Percentiles rank a stretch among this genome's conserved stretches.
Evolutionary conservation across 2,329 filamentous ascomycete species (phyloP).

Genomic region (Ophiostoma tasmaniense): DNA sequence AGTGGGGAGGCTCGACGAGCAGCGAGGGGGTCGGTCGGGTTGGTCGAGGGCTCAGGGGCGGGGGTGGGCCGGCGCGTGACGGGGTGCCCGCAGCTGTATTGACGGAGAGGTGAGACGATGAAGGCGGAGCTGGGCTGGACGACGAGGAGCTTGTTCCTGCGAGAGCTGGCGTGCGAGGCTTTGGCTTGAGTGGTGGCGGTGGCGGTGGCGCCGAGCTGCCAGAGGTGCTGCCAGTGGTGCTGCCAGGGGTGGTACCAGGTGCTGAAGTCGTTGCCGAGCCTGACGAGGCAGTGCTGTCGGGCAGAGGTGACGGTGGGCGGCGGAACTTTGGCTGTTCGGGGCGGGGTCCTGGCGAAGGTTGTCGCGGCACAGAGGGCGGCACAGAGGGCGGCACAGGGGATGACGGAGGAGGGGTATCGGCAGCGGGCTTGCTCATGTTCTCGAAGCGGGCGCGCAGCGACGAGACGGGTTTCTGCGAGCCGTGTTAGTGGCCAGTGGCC

Average conservation of each 20-base stretch:
- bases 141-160: not conserved
- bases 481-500: not conserved
- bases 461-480: slow-evolving; percentile 64
- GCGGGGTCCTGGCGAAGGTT: slow-evolving; percentile 19
- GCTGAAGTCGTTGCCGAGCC: not conserved
- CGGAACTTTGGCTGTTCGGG: slow-evolving; percentile 32
- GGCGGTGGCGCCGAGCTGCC: slow-evolving; percentile 20
- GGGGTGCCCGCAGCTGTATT: slow-evolving; percentile 10
- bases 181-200: slow-evolving; percentile 30
- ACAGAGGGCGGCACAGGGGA: slow-evolving; percentile 12
- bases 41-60: slow-evolving; percentile 38
- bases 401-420: slow-evolving; percentile 21
- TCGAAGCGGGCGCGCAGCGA: slow-evolving; percentile 75
- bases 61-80: slow-evolving; percentile 39
- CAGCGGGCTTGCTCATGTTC: slow-evolving; percentile 53
- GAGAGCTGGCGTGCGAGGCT: slow-evolving; percentile 26
- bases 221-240: not conserved
- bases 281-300: slow-evolving; percentile 29
- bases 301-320: slow-evolving; percentile 23
- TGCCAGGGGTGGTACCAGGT: not conserved
- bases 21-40: slow-evolving; percentile 51
- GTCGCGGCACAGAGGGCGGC: slow-evolving; percentile 10
- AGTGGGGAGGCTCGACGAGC: slow-evolving; percentile 60
- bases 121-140: not conserved
- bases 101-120: not conserved